These are phyloP conservation scores for Trichoderma breve DNA, from an alignment of 2,329 filamentous ascomycete genomes.

Conservation along the genomic window DNA sequence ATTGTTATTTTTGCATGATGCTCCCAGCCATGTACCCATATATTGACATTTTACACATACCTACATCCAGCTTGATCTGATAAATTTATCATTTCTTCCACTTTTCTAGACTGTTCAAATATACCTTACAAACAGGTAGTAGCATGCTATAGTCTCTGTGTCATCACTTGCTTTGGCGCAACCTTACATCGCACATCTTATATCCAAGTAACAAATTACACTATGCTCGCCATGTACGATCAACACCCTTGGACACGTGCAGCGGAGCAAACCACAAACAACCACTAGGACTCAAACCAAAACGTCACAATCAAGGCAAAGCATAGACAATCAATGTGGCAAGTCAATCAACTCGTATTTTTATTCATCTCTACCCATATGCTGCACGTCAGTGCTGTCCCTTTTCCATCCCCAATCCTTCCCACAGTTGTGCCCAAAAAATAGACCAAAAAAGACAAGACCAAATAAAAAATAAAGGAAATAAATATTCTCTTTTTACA, in stretches of 20 bases:
- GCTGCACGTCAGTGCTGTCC: neutral
- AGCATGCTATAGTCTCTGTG: neutral
- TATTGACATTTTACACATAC: neutral
- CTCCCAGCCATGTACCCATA: neutral
- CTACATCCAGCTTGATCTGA: neutral
- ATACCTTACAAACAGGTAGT: neutral
- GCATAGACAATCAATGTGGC: neutral
- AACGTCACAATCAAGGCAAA: neutral
- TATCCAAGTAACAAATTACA: neutral
- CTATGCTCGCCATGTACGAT: neutral
- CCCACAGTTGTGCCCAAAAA: neutral
- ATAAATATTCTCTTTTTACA: neutral
- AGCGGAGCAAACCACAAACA: neutral
- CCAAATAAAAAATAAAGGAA: neutral
- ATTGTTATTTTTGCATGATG: neutral
- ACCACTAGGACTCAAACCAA: neutral
- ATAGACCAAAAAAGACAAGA: constrained; percentile 8
- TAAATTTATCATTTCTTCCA: neutral
- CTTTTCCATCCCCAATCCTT: neutral
- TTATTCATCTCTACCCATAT: neutral
- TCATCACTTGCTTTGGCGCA: neutral
- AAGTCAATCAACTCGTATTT: neutral
- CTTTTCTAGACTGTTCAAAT: neutral
- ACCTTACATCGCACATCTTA: neutral
- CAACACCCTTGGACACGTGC: neutral